Conservation (phyloP, 768 basidiomycete genomes). For the Cantharellus cinnabarinus region DNA sequence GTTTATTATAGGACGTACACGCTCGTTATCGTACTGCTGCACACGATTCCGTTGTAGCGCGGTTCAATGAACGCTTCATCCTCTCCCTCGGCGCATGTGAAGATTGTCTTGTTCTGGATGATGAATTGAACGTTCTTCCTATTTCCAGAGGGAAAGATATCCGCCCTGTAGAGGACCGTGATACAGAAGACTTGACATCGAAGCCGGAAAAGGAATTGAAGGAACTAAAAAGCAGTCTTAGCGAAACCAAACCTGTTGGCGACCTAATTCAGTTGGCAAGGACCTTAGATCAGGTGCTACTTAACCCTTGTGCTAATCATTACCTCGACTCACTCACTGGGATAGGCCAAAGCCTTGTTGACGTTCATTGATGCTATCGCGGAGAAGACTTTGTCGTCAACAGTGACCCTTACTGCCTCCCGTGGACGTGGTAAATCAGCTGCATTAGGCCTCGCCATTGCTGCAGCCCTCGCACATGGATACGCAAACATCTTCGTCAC, state of each 20-base stretch:
- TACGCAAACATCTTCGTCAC: slow-evolving; percentile 98
- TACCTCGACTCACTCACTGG: background rate
- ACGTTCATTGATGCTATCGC: slow-evolving; percentile 90
- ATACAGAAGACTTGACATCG: slow-evolving; percentile 26
- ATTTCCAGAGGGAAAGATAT: slow-evolving; percentile 93
- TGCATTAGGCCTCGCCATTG: slow-evolving; percentile 84
- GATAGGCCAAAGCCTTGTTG: slow-evolving; percentile 57
- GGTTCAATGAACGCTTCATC: slow-evolving; percentile 98
- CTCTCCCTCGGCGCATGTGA: slow-evolving; percentile 84
- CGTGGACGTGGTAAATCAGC: slow-evolving; percentile 96
- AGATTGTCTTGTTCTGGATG: slow-evolving; percentile 87
- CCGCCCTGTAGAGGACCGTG: slow-evolving; percentile 32
- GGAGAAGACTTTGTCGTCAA: slow-evolving; percentile 83
- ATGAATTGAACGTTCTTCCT: slow-evolving; percentile 93
- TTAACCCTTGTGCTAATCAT: background rate
- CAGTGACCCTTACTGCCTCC: slow-evolving; percentile 83
- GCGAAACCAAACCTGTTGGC: slow-evolving; percentile 70
- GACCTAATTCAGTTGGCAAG: slow-evolving; percentile 78
- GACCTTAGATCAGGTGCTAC: slow-evolving; percentile 66
- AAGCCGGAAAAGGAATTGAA: slow-evolving; percentile 42
- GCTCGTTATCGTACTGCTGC: slow-evolving; percentile 81
- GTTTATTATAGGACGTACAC: slow-evolving; percentile 66
- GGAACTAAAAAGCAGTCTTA: slow-evolving; percentile 55
- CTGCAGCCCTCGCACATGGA: slow-evolving; percentile 78
- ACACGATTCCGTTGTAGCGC: slow-evolving; percentile 71